These are phyloP conservation scores for Microdochium paspali DNA, from an alignment of 2,329 filamentous ascomycete species.

Conservation along the genomic window DNA sequence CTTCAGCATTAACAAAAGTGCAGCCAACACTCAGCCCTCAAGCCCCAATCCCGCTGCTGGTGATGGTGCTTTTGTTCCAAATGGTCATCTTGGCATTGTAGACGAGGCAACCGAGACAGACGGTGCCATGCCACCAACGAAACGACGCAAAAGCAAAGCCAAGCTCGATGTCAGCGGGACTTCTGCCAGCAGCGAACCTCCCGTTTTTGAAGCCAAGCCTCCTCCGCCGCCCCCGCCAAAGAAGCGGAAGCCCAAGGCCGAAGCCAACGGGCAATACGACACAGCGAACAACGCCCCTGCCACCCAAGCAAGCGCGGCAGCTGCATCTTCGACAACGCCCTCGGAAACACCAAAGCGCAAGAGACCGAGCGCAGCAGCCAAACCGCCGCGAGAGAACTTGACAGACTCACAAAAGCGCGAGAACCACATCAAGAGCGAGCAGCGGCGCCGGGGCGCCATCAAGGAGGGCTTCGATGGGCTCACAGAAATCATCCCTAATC, in stretches of 20 bases:
- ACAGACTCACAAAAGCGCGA: slow-evolving; percentile 79
- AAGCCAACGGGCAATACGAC: slow-evolving; percentile 25
- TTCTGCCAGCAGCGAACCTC: slow-evolving; percentile 31
- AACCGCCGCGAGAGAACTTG: slow-evolving; percentile 60
- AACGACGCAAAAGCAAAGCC: slow-evolving; percentile 46
- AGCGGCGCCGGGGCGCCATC: slow-evolving; percentile 56
- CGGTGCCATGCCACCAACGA: slow-evolving; percentile 33
- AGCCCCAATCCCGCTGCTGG: slow-evolving; percentile 31
- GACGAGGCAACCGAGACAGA: slow-evolving; percentile 19
- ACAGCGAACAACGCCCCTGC: too few relatives aligned
- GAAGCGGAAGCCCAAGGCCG: slow-evolving; percentile 38
- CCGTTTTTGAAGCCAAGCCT: slow-evolving; percentile 30
- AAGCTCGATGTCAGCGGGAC: slow-evolving; percentile 21
- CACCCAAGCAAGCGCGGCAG: slow-evolving; percentile 5
- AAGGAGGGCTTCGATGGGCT: slow-evolving; percentile 76
- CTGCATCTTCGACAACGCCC: neutral
- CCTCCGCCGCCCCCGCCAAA: slow-evolving; percentile 23
- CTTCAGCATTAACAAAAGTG: slow-evolving; percentile 47
- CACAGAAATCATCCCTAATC: slow-evolving; percentile 64
- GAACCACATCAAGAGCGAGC: slow-evolving; percentile 52
- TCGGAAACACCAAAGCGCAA: slow-evolving; percentile 24
- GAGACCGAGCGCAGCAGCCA: slow-evolving; percentile 41
- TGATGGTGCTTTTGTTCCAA: slow-evolving; percentile 1
- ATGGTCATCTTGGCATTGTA: slow-evolving; percentile 5
- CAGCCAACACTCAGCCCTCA: slow-evolving; percentile 47